These are phyloP conservation scores for Chytridium lagenaria DNA, from an alignment of 371 early-diverging fungal genomes.

Conservation along the genomic window DNA sequence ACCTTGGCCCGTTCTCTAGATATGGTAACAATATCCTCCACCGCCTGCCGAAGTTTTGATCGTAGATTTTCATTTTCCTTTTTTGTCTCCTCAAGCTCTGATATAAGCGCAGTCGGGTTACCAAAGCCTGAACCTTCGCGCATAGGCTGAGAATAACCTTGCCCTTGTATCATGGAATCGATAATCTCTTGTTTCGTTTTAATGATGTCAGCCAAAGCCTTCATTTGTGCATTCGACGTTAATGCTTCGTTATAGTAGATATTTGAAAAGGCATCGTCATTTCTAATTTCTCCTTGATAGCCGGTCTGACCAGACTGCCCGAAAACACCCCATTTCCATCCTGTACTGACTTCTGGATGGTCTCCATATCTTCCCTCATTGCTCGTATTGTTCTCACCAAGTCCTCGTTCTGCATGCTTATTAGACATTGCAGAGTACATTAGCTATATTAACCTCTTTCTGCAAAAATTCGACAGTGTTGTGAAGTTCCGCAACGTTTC, in stretches of 20 bases:
- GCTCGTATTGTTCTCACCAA: conserved; percentile 33
- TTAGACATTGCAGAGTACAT: background rate
- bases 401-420: background rate
- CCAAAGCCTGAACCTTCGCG: background rate
- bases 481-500: background rate
- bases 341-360: background rate
- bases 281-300: no score
- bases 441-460: background rate
- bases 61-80: conserved; percentile 33
- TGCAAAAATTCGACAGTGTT: background rate
- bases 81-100: background rate
- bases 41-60: conserved; percentile 27
- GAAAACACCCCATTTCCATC: no score
- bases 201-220: conserved; percentile 22
- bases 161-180: conserved; percentile 11
- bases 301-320: no score
- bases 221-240: conserved; percentile 24
- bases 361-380: conserved; percentile 50
- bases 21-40: conserved; percentile 32
- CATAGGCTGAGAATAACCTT: background rate
- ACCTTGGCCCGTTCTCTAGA: conserved; percentile 32
- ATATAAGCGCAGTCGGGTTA: background rate
- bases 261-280: background rate
- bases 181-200: conserved; percentile 31
- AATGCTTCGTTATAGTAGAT: conserved; percentile 2